Evolutionary conservation across 2,329 filamentous ascomycete species (phyloP).

Genomic region (Alternaria ethzedia): DNA sequence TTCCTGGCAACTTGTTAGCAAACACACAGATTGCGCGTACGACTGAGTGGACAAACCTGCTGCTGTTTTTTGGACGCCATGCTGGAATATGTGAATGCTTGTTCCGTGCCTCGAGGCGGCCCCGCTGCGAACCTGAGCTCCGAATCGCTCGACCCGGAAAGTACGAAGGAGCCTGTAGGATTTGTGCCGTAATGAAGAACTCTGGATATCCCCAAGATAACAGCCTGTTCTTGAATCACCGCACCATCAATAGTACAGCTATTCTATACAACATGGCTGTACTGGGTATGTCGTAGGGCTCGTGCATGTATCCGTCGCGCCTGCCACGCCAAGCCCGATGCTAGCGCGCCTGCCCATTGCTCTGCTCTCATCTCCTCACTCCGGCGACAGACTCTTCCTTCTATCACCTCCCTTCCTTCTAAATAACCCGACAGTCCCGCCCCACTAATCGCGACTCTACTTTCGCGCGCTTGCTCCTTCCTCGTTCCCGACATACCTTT

Average conservation of each 20-base stretch:
- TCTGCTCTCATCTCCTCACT: slow-evolving; percentile 28
- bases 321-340: slow-evolving; percentile 29
- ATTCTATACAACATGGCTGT: not conserved
- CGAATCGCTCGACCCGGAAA: slow-evolving; percentile 10
- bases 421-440: not conserved
- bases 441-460: not conserved
- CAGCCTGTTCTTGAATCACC: not conserved
- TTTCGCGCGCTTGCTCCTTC: not conserved
- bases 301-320: slow-evolving; percentile 11
- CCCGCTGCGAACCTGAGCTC: slow-evolving; percentile 25
- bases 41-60: slow-evolving; percentile 39
- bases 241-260: not conserved
- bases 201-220: not conserved
- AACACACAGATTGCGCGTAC: not conserved
- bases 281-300: not conserved
- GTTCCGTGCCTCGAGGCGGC: slow-evolving; percentile 10
- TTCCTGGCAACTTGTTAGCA: slow-evolving; percentile 67
- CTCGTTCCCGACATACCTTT: not conserved
- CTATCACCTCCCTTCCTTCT: slow-evolving; percentile 7
- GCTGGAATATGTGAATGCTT: slow-evolving; percentile 10
- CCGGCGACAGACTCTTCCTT: slow-evolving; percentile 33
- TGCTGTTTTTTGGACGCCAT: slow-evolving; percentile 58
- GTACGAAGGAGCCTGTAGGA: not conserved
- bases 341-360: slow-evolving; percentile 18
- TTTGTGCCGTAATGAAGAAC: not conserved